Evolutionary conservation across 331 rosid species (phyloP), one percentile per base, ranked within the genome.

Genomic region (Quercus tomentella): DNA sequence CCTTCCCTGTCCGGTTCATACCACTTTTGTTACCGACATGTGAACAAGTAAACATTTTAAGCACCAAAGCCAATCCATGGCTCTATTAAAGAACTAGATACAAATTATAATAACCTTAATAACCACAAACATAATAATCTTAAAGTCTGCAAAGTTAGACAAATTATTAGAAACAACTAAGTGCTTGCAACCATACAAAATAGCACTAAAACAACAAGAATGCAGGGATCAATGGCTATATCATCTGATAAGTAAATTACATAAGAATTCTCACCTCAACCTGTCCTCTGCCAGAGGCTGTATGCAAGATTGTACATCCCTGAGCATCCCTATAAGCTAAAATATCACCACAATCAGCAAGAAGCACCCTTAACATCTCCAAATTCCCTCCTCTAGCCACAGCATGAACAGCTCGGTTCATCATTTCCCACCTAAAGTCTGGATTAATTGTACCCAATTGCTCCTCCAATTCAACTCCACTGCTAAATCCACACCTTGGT

Each of bases 351-450:
- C 49, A 88, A 37, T 56, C 81, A 54, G 72, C 85, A 72, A 91
- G 77, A 76, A 94, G 82, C 76, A 82, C 75, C 76, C 81, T 88
- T 84, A 94, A 58, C 56, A 92, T 83, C 89, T 89, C 91, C 93
- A 88, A 83, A 80, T 89, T 94, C 70, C 97, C 98, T 62, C 97
- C 98, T 84, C 97, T 91, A 3, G 97, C 92, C 7, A 92, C 90
- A 73, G 97, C 97, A 76, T 94, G 98, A 84, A 90, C 80, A 14
- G 89, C 96, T 67, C 97, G 81, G 78, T 89, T 90, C 79, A 86
- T 81, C 92, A 94, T 90, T 57, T 92, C 97, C 88, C 86, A 82
- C 87, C 78, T 72, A 74, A 85, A 90, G 33, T 80, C 78, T 65
- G 84, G 33, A 73, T 77, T 75, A 81, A 82, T 71, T 28, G 74